These are phyloP conservation scores for Rhodotorula glutinis DNA, from an alignment of 1,284 basidiomycete genomes.

Conservation along the genomic window DNA sequence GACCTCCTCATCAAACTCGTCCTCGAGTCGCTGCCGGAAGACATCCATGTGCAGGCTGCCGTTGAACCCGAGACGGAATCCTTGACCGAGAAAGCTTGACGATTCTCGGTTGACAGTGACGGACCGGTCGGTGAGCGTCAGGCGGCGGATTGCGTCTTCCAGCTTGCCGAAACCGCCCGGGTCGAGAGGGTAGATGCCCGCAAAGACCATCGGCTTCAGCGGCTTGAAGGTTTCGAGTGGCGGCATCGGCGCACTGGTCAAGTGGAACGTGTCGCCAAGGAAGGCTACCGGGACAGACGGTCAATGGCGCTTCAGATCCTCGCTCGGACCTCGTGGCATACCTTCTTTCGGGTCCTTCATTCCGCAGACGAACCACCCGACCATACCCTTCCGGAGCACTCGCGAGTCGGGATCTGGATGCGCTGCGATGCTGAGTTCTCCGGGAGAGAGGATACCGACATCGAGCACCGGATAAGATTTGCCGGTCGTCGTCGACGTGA, in stretches of 20 bases:
- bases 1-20: constrained; percentile 70
- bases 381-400: constrained; percentile 38
- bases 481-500: constrained; percentile 77
- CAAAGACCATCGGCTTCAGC: constrained; percentile 95
- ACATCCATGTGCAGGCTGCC: constrained; percentile 97
- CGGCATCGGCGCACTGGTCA: constrained; percentile 68
- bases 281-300: constrained; percentile 57
- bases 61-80: constrained; percentile 89
- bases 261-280: constrained; percentile 90
- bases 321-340: constrained; percentile 46
- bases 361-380: constrained; percentile 60
- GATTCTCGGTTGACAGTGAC: constrained; percentile 91
- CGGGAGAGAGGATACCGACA: constrained; percentile 87
- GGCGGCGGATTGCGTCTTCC: constrained; percentile 88
- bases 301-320: no score
- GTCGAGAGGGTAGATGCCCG: constrained; percentile 92
- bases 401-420: constrained; percentile 15
- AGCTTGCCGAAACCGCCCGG: constrained; percentile 86
- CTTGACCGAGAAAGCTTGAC: constrained; percentile 90
- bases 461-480: constrained; percentile 92
- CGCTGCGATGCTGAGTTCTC: constrained; percentile 62
- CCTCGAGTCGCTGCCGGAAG: constrained; percentile 90
- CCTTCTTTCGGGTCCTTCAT: constrained; percentile 99
- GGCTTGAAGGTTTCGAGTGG: constrained; percentile 86
- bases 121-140: constrained; percentile 80